Conservation (phyloP, 495 filamentous ascomycete species). For the Emericellopsis terricola region DNA sequence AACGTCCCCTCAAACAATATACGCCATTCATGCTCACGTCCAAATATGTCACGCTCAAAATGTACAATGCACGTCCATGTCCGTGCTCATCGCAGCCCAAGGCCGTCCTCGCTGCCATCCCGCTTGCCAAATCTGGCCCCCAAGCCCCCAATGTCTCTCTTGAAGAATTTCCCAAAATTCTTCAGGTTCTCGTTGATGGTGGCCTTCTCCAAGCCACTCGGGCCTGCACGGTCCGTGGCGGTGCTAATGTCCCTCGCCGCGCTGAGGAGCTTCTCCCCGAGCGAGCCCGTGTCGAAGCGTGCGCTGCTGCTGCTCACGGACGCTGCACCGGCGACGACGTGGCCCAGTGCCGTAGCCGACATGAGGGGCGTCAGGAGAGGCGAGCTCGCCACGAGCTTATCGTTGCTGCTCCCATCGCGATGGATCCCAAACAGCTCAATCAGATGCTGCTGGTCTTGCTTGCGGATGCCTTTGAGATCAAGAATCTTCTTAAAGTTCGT, state of each 20-base stretch:
- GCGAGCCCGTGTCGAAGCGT: conserved; percentile 59
- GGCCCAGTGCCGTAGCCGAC: conserved; percentile 17
- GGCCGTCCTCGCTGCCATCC: conserved; percentile 14
- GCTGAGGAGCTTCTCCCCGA: conserved; percentile 58
- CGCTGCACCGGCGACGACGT: conserved; percentile 15
- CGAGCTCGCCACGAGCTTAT: conserved; percentile 37
- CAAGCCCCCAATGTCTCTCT: conserved; percentile 69
- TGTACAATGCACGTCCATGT: no score
- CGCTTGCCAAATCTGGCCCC: conserved; percentile 49
- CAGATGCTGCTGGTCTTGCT: conserved; percentile 63
- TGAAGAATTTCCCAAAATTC: conserved; percentile 93
- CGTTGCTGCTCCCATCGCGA: conserved; percentile 39
- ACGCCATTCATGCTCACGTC: no score
- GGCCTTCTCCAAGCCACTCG: conserved; percentile 17
- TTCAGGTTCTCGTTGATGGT: conserved; percentile 82
- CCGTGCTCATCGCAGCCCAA: conserved; percentile 3
- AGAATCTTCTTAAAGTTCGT: conserved; percentile 94
- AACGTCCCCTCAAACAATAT: no score
- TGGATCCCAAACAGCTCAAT: conserved; percentile 82
- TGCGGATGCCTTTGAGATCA: conserved; percentile 77
- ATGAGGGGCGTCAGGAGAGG: conserved; percentile 44
- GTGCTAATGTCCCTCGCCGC: conserved; percentile 75
- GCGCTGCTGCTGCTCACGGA: conserved; percentile 14
- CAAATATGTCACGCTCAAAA: no score
- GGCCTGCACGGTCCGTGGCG: conserved; percentile 30